Conservation (phyloP, 1,284 basidiomycete genomes). For the Boletus semigastroideus region DNA sequence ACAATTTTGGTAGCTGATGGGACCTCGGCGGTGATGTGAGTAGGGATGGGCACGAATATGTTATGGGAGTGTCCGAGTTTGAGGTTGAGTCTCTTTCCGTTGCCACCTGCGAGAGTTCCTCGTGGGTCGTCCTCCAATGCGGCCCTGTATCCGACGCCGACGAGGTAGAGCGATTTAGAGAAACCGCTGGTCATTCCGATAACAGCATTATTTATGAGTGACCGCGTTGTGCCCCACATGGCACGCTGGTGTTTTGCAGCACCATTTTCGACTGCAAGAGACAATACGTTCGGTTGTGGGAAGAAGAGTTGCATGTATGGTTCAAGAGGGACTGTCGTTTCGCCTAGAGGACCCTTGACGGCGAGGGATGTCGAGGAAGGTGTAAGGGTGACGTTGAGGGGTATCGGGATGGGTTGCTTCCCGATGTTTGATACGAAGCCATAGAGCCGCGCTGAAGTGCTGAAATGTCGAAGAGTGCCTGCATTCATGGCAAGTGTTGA, state of each 20-base stretch:
- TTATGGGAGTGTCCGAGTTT: slow-evolving; percentile 93
- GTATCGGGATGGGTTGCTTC: slow-evolving; percentile 73
- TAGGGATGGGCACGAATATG: slow-evolving; percentile 80
- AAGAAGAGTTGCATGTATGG: slow-evolving; percentile 67
- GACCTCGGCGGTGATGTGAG: slow-evolving; percentile 75
- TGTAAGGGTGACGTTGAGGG: slow-evolving; percentile 63
- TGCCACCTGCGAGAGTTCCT: slow-evolving; percentile 54
- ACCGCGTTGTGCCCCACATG: slow-evolving; percentile 93
- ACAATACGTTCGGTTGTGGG: slow-evolving; percentile 47
- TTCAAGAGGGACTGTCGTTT: slow-evolving; percentile 66
- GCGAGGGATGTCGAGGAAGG: slow-evolving; percentile 52
- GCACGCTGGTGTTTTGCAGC: slow-evolving; percentile 75
- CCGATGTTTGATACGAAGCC: slow-evolving; percentile 72
- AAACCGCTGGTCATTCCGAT: slow-evolving; percentile 90
- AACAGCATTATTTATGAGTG: slow-evolving; percentile 87
- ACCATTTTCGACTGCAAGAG: slow-evolving; percentile 72
- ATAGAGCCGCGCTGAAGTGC: slow-evolving; percentile 41
- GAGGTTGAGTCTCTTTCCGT: slow-evolving; percentile 73
- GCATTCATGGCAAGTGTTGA: slow-evolving; percentile 31
- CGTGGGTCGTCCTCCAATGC: slow-evolving; percentile 85
- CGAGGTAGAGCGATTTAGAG: slow-evolving; percentile 78
- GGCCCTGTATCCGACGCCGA: slow-evolving; percentile 95
- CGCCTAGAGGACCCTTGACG: slow-evolving; percentile 78
- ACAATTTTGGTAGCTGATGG: slow-evolving; percentile 70
- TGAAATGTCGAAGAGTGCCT: slow-evolving; percentile 50